Base-by-base conservation (phyloP, 2,329 filamentous ascomycete species). In the Erysiphe pulchra region DNA sequence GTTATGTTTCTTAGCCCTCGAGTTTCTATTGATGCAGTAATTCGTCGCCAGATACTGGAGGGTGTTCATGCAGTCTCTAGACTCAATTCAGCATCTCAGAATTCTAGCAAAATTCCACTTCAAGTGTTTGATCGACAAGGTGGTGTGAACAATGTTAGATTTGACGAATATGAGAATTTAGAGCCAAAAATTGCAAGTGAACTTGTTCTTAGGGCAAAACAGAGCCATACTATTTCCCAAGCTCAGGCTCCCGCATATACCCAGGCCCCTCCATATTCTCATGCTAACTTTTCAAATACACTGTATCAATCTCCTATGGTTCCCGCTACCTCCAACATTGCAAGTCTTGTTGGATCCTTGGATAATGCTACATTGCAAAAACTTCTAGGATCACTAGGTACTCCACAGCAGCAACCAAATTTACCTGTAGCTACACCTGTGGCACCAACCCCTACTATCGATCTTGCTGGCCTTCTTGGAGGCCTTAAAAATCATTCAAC, bases 61-160 rank as follows among this genome's bases (percentile, higher is more conserved):
- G 87, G 90, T 16, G 87, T 94, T 1, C 71, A 82, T 45, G 87
- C 80, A 9, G 80, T 94, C 13, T 75, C 83, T 5, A 78, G 84
- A 54, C 69, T 95, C 13, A 76, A 80, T 49, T 66, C 74, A 44
- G 66, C 68, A 41, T 73, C 82, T 18, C 79, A 92, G 55, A 66
- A 68, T 32, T 70, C 70, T 1, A 75, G 76, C 51, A 85, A 78
- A 57, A 79, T 95, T 44, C 73, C 80, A 0, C 64, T 94, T 2
- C 82, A 87, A 54, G 73, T 92, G 6, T 94, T 94, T 56, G 80
- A 92, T 60, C 77, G 85, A 24, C 78, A 74, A 37, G 70, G 67
- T 10, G 82, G 81, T n/a, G 66, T 67, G 16, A 73, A 73, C 53
- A 85, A 82, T 51, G 76, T 92, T 48, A 74, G 76, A 39, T 94